Base-by-base conservation (phyloP, 2,329 filamentous ascomycete species). In the Ophioceras dolichostomum region DNA sequence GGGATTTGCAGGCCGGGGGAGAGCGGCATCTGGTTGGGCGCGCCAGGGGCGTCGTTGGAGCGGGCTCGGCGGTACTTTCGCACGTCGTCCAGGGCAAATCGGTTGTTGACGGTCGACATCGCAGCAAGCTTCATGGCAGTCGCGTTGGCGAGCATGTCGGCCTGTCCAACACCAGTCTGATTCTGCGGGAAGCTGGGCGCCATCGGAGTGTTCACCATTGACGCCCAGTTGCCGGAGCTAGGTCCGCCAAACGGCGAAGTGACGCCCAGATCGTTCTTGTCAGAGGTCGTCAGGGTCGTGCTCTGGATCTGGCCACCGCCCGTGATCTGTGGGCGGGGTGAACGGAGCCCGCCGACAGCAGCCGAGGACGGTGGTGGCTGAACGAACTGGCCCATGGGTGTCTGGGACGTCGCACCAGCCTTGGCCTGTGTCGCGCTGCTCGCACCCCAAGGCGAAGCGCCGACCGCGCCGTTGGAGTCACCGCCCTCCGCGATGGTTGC, bases 61-160 rank as follows among this genome's bases (percentile, higher is more conserved):
- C 88, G 78, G 46, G 87, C 78, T 42, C 89, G 83, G 45, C 91
- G 85, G 60, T 91, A 96, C 62, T 96, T 96, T 53, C 88, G 85
- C 43, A 93, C 89, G 57, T 98, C 91, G 51, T 98, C 91, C 41
- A 98, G 70, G 37, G 91, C 88, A 51, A 98, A 94, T 30, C 91
- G 83, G 59, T 96, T 98, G 66, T 96, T 98, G 35, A 98, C 91
- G 3, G 91, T 98, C 5, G 89, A 96, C 32, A 98, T 68, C 14
- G 91, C 91, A 32, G 91, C 91, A 36, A 98, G 73, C 60, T 98
- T 98, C 91, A 98, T 98, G 17, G 91, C 91, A 13, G 91, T 96
- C 19, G 91, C 91, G 55, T 96, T 98, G 41, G 91, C 91, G 40
- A 98, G 83, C 89, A 96, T 96, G 53, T 98, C 91, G 13, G 87